Evolutionary conservation across 2,329 filamentous ascomycete genomes (phyloP), one percentile per base, ranked within the genome.

Genomic region (Venturia nashicola): DNA sequence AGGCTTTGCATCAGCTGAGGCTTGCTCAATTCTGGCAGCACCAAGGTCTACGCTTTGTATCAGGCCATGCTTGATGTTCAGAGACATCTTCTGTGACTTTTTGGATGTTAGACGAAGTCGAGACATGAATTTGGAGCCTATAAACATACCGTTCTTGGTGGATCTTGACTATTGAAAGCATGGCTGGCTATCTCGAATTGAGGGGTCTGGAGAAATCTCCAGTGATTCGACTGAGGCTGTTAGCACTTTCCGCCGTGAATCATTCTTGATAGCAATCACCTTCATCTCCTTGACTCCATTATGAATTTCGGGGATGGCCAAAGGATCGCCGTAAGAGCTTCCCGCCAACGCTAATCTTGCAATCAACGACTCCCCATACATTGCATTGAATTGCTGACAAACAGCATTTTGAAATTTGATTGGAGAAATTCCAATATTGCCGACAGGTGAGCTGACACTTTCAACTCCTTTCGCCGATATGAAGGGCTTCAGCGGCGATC

Each of bases 201-300:
- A 0, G 92, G 92, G 1, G 92, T 96, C 76, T 96, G 91, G 2
- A 83, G 83, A 74, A 88, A 96, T 65, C 88, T 87, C 91, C 91
- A 97, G 12, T 86, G 83, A 3, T 77, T 74, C 0, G 86, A 86
- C 81, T 86, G 67, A 44, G 69, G 68, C 57, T 51, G 72, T 80
- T 71, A 79, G 69, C 48, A 55, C 36, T 65, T 67, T 62, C 11
- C 59, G 11, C 4, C 11, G 20, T 5, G 4, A 5, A 51, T 23
- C 18, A 54, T 20, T 46, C 43, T 57, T 44, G 0, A 14, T 32
- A 51, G 59, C 44, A 74, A 79, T 71, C 70, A 86, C 86, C 76
- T 76, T 80, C 27, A 91, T 73, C 71, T 89, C 86, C 7, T 76
- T 74, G 60, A 86, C 80, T 1, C 88, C 88, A 68, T 85, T 84